These are phyloP conservation scores for Trichoderma semiorbis DNA, from an alignment of 2,329 filamentous ascomycete genomes.

Conservation along the genomic window DNA sequence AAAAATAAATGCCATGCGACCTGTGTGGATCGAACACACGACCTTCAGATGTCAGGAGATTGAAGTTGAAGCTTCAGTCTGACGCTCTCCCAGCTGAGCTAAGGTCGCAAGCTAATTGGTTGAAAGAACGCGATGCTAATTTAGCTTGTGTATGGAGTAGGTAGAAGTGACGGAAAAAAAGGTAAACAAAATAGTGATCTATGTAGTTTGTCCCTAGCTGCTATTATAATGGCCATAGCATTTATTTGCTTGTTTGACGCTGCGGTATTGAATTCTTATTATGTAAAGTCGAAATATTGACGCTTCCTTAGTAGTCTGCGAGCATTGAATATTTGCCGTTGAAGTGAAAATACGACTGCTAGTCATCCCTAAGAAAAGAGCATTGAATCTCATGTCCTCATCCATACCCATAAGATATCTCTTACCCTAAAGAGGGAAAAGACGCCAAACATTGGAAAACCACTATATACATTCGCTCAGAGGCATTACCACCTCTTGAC, in stretches of 20 bases:
- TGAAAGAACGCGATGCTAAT: background rate
- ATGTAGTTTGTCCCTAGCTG: background rate
- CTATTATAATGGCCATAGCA: background rate
- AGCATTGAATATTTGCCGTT: background rate
- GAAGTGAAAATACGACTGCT: background rate
- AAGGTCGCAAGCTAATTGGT: constrained; percentile 26
- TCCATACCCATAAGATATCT: background rate
- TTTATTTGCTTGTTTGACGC: background rate
- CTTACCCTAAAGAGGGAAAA: background rate
- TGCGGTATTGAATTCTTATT: background rate
- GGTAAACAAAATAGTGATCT: background rate
- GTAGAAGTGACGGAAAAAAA: background rate
- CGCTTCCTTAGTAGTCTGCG: background rate
- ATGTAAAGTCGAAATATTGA: background rate
- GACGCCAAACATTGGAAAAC: background rate
- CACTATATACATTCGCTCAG: background rate
- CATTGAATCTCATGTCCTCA: background rate
- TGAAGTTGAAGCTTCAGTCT: constrained; percentile 29
- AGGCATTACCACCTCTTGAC: background rate
- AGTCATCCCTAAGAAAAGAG: background rate
- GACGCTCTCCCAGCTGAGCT: constrained; percentile 31
- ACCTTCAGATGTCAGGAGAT: constrained; percentile 29
- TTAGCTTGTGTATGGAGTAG: background rate
- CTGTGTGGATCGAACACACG: constrained; percentile 31
- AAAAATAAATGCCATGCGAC: constrained; percentile 25